A percentile compares a stretch with the other conserved stretches of the same genome.
phyloP scores from a whole-genome alignment of 108 stramenopile genomes.

The Pseudonitzschia multiseries region DNA sequence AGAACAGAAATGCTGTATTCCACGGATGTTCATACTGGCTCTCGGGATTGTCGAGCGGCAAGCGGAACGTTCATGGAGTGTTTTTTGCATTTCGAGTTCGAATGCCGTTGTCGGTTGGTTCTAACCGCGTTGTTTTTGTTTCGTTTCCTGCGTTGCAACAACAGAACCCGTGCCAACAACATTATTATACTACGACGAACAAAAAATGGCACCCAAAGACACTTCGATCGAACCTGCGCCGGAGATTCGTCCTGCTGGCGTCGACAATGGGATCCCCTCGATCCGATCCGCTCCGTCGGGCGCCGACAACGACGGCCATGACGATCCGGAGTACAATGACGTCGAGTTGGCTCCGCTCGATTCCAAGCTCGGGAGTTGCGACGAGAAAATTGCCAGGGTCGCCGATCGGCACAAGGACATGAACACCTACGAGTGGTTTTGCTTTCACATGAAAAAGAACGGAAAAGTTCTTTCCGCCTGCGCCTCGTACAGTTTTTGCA shows the following conservation, averaged over 20 bases:
- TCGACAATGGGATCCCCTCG: no score
- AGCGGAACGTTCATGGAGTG: no score
- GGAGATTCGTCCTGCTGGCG: no score
- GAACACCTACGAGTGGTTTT: neutral
- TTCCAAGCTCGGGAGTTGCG: neutral
- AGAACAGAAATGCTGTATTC: no score
- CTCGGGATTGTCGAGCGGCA: no score
- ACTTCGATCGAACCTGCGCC: neutral
- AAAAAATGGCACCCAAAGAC: neutral
- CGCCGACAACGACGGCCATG: neutral
- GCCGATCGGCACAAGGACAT: neutral
- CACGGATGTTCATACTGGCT: no score
- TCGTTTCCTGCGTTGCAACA: no score
- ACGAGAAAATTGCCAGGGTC: neutral
- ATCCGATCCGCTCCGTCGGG: neutral
- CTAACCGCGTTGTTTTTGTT: no score
- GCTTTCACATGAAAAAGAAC: slow-evolving; percentile 19
- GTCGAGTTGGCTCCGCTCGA: slow-evolving; percentile 14
- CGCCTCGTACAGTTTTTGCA: slow-evolving; percentile 84
- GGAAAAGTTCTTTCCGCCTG: slow-evolving; percentile 47
- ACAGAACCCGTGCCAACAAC: neutral
- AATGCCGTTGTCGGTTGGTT: no score
- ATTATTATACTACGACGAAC: neutral
- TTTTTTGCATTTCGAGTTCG: no score
- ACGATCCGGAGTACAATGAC: neutral